Percentiles rank a stretch among this genome's conserved stretches.
Conservation (phyloP, 345 rosid genomes). For the Gossypioides kirkii region DNA sequence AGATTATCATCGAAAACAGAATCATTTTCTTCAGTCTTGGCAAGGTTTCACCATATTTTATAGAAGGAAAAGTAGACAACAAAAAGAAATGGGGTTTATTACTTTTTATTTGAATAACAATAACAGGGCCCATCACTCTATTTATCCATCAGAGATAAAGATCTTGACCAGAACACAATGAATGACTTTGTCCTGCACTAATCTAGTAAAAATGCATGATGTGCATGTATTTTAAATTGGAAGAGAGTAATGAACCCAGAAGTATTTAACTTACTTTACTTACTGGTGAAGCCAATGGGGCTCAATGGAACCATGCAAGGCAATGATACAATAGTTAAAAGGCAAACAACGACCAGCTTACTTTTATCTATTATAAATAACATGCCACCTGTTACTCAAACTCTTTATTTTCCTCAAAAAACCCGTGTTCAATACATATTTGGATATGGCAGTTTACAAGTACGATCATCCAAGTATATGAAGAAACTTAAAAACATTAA, state of each 20-base stretch:
- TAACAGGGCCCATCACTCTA: background rate
- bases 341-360: background rate
- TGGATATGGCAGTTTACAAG: background rate
- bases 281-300: background rate
- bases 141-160: background rate
- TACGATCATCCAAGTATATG: background rate
- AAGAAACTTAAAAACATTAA: background rate
- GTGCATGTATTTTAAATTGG: background rate
- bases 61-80: background rate
- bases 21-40: background rate
- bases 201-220: background rate
- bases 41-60: background rate
- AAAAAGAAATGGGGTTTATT: background rate
- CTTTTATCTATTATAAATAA: background rate
- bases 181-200: background rate
- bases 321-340: background rate
- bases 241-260: background rate
- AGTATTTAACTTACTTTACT: background rate
- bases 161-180: background rate
- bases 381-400: background rate
- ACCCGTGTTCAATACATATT: background rate
- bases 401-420: background rate
- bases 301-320: background rate
- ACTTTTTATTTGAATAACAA: background rate
- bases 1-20: background rate